These are phyloP conservation scores for Amniculicola lignicola DNA, from an alignment of 495 filamentous ascomycete species.

Conservation along the genomic window DNA sequence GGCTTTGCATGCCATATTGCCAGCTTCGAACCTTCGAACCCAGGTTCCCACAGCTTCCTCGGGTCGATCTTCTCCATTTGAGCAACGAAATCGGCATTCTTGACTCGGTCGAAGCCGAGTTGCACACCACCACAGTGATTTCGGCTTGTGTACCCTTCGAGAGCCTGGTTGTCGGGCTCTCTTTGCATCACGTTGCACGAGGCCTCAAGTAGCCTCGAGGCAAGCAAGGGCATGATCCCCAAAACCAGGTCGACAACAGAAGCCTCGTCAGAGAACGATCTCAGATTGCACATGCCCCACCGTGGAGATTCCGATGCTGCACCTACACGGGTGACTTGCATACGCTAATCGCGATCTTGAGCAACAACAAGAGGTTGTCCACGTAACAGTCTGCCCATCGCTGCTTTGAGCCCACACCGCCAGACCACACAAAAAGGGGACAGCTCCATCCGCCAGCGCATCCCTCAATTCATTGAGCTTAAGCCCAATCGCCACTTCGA, in stretches of 20 bases:
- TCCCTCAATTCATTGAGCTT: neutral
- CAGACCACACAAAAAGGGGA: neutral
- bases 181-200: conserved; percentile 14
- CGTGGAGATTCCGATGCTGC: conserved; percentile 16
- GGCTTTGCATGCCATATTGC: too few relatives aligned
- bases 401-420: neutral
- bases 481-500: neutral
- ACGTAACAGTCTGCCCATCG: conserved; percentile 11
- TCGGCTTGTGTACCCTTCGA: conserved; percentile 12
- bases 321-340: conserved; percentile 28
- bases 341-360: conserved; percentile 3
- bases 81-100: conserved; percentile 2
- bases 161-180: conserved; percentile 25
- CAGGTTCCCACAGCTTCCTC: too few relatives aligned
- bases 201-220: conserved; percentile 22
- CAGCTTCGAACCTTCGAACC: too few relatives aligned
- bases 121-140: neutral
- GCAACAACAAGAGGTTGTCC: conserved; percentile 1
- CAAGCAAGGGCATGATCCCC: conserved; percentile 24
- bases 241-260: conserved; percentile 21
- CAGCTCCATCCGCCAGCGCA: neutral
- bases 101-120: conserved; percentile 14
- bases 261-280: conserved; percentile 29
- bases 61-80: too few relatives aligned
- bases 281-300: neutral